These are phyloP conservation scores for Apophysomyces variabilis DNA, from an alignment of 371 early-diverging fungal species.

Conservation along the genomic window DNA sequence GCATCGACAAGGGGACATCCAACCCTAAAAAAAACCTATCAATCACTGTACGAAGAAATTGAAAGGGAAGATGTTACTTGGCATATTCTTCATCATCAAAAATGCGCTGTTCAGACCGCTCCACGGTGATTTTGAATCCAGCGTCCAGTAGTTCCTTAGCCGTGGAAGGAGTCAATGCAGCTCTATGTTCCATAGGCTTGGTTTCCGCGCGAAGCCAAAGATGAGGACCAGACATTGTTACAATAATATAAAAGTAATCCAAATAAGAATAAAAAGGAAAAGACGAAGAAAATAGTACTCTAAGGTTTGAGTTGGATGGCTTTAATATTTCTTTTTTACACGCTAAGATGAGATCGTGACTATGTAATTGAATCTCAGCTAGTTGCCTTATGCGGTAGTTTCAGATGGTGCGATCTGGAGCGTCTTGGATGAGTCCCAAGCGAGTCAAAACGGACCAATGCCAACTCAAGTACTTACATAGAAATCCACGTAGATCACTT, in stretches of 20 bases:
- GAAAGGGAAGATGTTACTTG: slow-evolving; percentile 53
- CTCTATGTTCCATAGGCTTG: slow-evolving; percentile 95
- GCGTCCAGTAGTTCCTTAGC: slow-evolving; percentile 76
- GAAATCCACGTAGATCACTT: slow-evolving; percentile 2
- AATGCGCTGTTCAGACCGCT: slow-evolving; percentile 80
- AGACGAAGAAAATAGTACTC: neutral
- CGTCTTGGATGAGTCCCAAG: neutral
- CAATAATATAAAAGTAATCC: neutral
- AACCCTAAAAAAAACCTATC: slow-evolving; percentile 43
- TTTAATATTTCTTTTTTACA: slow-evolving; percentile 5
- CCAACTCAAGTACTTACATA: neutral
- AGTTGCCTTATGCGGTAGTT: slow-evolving; percentile 8
- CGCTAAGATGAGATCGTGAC: slow-evolving; percentile 9
- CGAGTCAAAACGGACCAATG: neutral
- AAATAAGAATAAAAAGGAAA: neutral
- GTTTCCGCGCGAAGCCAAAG: slow-evolving; percentile 97
- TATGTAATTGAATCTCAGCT: slow-evolving; percentile 5
- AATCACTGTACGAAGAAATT: slow-evolving; percentile 2
- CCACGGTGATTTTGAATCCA: slow-evolving; percentile 92
- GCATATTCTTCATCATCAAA: slow-evolving; percentile 91
- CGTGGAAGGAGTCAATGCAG: slow-evolving; percentile 89
- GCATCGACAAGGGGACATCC: slow-evolving; percentile 83
- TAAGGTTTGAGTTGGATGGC: neutral
- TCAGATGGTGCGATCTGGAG: slow-evolving; percentile 10
- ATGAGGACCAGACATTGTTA: slow-evolving; percentile 53